Base-by-base conservation (phyloP, 2,329 filamentous ascomycete genomes). In the Colletotrichum cereale region DNA sequence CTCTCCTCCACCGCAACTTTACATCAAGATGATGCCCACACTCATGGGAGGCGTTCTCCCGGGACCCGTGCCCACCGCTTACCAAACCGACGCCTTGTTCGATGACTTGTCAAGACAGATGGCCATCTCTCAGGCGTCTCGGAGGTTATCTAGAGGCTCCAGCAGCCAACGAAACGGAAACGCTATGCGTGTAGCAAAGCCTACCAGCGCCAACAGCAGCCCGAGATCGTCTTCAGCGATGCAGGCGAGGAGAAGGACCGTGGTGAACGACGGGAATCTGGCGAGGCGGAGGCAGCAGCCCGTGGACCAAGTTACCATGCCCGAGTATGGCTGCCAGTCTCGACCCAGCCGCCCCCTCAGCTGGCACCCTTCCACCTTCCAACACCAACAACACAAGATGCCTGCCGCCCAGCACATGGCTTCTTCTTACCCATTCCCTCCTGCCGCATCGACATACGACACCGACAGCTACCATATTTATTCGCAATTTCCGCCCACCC, bases 151-250 rank as follows among this genome's bases (percentile, higher is more conserved):
- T 29, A 83, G 85, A 73, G 80, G 83, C 31, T 86, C 86, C 11
- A 86, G 83, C 74, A 84, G 86, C 74, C 86, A 86, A 79, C 86
- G 84, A 76, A 81, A 79, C 61, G 84, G 82, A 75, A 83, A 81
- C 71, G 82, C 83, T 69, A 90, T 89, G 87, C 86, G 91, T 72
- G 84, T 93, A 48, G 82, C 82, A 67, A 93, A 93, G 80, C 89
- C 91, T 18, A 87, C 83, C 74, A 93, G 91, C 80, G 87, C 90
- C 74, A 92, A 85, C 83, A 93, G 89, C 81, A 93, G 92, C 79
- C 92, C 91, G 18, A 86, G 89, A 75, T 84, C 85, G 5, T 82
- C 85, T 5, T 83, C 85, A n/a, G 78, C 81, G 24, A 79, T 83
- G 74, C 81, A 86, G 75, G 81, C 83, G 68, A 83, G 88, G 75